Base-by-base conservation (phyloP, 139 green algal species). In the Chlamydomonas applanata region DNA sequence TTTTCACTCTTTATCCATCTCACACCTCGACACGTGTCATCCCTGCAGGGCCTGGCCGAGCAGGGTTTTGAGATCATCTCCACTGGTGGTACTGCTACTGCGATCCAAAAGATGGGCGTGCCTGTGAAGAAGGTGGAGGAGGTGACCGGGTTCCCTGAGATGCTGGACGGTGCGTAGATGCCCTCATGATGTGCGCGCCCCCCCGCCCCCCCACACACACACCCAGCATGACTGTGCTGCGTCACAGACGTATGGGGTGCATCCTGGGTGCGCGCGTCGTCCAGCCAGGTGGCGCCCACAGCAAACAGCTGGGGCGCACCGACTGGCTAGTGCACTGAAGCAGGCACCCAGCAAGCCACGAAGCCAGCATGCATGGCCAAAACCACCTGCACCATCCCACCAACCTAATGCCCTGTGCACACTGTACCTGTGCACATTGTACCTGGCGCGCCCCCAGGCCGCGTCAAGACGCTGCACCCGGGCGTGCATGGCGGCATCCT, bases 401-500 rank as follows among this genome's bases (percentile, higher is more conserved):
- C n/a, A n/a, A n/a, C n/a, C n/a, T n/a, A n/a, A n/a, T 29, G 30
- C 9, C 49, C 63, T 68, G 27, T 14, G 4, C 57, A 17, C 30
- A 65, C 17, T 57, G 46, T 14, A 57, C 46, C 46, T n/a, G 16
- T 57, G 46, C 46, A 57, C 14, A 57, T 17, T 57, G 46, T 17
- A n/a, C n/a, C n/a, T n/a, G n/a, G n/a, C n/a, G n/a, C n/a, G n/a
- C n/a, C n/a, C 34, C 32, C 85, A 94, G 95, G 95, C 14, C 86
- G 96, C 16, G 96, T 99, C 19, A 99, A 99, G 88, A 99, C 96
- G 35, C 87, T 99, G 62, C 96, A 99, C 79, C 96, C 96, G 4
- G 91, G 81, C 2, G 90, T 99, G 46, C 96, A 99, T 74, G 96
- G 94, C 33, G 96, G 96, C 63, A 98, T 99, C 81, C 90, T 99